Base-by-base conservation (phyloP, 768 basidiomycete genomes). In the Lactifluus rugatus region DNA sequence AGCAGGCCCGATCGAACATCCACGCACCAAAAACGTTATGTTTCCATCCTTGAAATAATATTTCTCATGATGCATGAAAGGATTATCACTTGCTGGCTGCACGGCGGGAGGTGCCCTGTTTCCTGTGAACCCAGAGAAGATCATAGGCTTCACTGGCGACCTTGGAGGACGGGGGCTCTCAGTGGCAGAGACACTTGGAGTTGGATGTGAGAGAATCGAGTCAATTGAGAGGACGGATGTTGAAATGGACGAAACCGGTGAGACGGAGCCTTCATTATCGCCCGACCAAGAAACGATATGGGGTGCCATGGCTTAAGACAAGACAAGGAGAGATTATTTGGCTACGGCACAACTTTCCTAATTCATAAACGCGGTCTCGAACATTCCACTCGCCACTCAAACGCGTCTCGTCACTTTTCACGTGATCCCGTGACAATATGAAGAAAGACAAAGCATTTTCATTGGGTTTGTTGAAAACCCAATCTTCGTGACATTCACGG, bases 1-100 rank as follows among this genome's bases (percentile, higher is more conserved):
- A 25, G 19, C 48, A 32, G 26, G 37, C n/a, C n/a, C n/a, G 21
- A 49, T 36, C 23, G 21, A 37, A 50, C 16, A 44, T 31, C 13
- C 2, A 34, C 62, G 16, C 13, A 63, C 62, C 28, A 63, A 28
- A 19, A 63, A 62, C 11, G 56, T 63, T 13, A 63, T 47, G 17
- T 61, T 63, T 25, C 62, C 60, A 48, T 61, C 62, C 31, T 51
- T 56, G 39, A 63, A 62, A 21, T 46, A 63, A 26, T 61, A 62
- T 31, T 55, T 61, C 7, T 45, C 45, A 53, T 63, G 60, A 21
- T 42, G 54, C 6, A 36, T 31, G 48, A 62, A 60, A 14, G 55
- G 48, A 14, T 48, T 52, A 14, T 49, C 42, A n/a, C 8, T 23
- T 16, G 47, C 48, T 10, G 11, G 23, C 2, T 36, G 58, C 32